Evolutionary conservation across 305 asterid genomes (phyloP).

Genomic region (Fraxinus greggii): DNA sequence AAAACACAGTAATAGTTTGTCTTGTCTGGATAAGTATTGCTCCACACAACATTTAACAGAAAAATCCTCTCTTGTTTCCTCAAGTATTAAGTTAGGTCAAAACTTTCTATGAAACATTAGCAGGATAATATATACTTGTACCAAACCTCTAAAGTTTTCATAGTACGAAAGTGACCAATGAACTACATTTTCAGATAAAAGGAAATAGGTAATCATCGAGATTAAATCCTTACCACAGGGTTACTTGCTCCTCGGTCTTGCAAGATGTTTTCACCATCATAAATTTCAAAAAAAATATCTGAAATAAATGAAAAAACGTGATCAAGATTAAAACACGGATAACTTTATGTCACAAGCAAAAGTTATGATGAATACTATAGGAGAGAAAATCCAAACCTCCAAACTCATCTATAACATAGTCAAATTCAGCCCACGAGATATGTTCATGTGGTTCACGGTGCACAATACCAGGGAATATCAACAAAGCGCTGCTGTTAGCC

Average conservation of each 20-base stretch:
- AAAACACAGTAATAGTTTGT: neutral
- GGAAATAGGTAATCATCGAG: conserved; percentile 4
- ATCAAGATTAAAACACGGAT: conserved; percentile 10
- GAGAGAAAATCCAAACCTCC: conserved; percentile 55
- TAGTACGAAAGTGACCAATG: neutral
- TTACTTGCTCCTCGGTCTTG: conserved; percentile 66
- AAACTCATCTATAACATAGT: conserved; percentile 60
- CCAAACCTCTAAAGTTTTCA: conserved; percentile 1
- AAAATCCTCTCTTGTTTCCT: conserved; percentile 14
- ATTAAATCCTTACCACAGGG: conserved; percentile 67
- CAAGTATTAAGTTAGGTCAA: conserved; percentile 2
- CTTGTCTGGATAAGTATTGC: conserved; percentile 12
- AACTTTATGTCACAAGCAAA: conserved; percentile 6
- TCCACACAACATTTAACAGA: conserved; percentile 5
- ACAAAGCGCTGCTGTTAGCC: conserved; percentile 59
- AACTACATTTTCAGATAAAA: neutral
- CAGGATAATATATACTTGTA: neutral
- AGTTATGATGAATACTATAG: neutral
- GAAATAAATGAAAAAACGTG: conserved; percentile 22
- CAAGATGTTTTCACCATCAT: conserved; percentile 60
- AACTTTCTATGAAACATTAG: neutral
- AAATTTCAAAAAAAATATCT: conserved; percentile 72
- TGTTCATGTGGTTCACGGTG: conserved; percentile 79
- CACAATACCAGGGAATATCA: conserved; percentile 59
- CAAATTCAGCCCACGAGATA: conserved; percentile 71